Base-by-base conservation (phyloP, 768 basidiomycete species). In the Trametes meyenii region DNA sequence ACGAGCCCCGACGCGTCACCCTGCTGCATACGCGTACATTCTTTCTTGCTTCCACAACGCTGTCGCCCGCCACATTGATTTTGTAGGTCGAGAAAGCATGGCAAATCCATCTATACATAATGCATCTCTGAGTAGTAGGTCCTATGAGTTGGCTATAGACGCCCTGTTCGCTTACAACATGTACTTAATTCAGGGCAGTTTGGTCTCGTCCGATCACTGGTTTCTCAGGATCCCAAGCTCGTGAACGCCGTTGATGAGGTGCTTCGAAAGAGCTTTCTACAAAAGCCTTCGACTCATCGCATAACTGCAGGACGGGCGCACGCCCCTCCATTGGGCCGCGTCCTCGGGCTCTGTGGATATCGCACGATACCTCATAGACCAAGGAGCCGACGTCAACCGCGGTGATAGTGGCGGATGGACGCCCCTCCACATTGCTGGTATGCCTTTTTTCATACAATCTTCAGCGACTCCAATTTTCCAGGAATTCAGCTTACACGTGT, bases 261-360 rank as follows among this genome's bases (percentile, higher is more conserved):
- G 75, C 53, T 77, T 17, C 23, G 19, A 42, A 5, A 12, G 61
- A 17, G 0, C 13, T n/a, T 39, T 26, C 4, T 26, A 23, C 11
- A 12, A 24, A 19, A 5, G 23, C 14, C 45, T 5, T 13, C 21
- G 12, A 24, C 19, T 23, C 3, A 43, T 26, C 38, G 11, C 26
- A 55, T 43, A 24, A 53, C 21, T 16, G 5, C 46, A 92, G 90
- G 92, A 94, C 71, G 87, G 81, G 40, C 80, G 92, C 36, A 91
- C 92, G 0, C 83, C 92, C 10, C 75, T 94, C n/a, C 92, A 94
- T 69, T 93, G 91, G 90, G 89, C 91, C 58, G 85, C 91, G 13
- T 87, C 87, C 12, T 85, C 85, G 19, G 91, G 90, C 52, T 82
- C 87, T 42, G 72, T 84, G 57, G 89, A 90, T 56, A 85, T 91